phyloP scores from a whole-genome alignment of 768 basidiomycete genomes.

The Russula brevipes region DNA sequence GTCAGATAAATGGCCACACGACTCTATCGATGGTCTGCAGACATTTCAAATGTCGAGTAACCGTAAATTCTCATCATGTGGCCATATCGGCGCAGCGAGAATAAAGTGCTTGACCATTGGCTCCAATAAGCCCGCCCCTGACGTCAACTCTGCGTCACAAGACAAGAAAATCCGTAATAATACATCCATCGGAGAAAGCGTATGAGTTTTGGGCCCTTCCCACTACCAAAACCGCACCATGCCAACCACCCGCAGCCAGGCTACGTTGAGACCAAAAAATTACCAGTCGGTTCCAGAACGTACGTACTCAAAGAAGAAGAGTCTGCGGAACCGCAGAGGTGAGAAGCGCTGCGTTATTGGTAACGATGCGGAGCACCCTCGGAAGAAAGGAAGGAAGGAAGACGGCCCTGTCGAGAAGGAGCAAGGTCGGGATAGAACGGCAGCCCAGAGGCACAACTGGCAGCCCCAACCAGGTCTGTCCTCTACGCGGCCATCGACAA shows the following conservation, averaged over 20 bases:
- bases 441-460: too few relatives aligned
- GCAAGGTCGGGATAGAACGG: background rate
- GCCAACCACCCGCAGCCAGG: constrained; percentile 1
- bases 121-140: background rate
- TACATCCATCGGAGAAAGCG: too few relatives aligned
- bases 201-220: background rate
- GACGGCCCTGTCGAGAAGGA: background rate
- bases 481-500: background rate
- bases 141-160: background rate
- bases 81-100: too few relatives aligned
- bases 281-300: background rate
- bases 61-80: too few relatives aligned
- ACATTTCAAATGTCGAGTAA: too few relatives aligned
- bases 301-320: background rate
- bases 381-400: background rate
- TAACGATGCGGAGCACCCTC: background rate
- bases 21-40: too few relatives aligned
- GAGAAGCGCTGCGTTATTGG: background rate
- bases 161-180: background rate
- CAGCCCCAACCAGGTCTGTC: background rate
- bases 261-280: background rate
- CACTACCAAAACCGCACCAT: background rate
- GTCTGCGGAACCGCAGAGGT: background rate
- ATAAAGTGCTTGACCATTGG: too few relatives aligned
- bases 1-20: too few relatives aligned